Base-by-base conservation (phyloP, 768 basidiomycete genomes). In the Russula compacta region DNA sequence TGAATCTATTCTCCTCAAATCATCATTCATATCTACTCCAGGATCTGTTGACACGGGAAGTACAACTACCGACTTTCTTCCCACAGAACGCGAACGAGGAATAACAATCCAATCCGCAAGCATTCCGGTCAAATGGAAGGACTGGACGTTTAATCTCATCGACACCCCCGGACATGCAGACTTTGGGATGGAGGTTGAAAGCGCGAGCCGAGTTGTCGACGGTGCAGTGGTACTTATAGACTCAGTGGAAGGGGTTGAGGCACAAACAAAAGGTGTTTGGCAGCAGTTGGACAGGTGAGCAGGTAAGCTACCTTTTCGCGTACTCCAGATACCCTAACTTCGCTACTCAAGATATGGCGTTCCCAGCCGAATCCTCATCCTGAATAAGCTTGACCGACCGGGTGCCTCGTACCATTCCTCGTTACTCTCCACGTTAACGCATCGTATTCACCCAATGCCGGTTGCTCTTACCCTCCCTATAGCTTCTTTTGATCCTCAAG, bases 131-230 rank as follows among this genome's bases (percentile, higher is more conserved):
- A 79, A 81, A 69, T 92, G 91, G 91, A 86, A 85, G 70, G 72
- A 85, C 56, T 90, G 88, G 87, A 84, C 80, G 1, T 87, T 89
- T 73, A 95, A 93, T 69, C 80, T 95, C 48, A 85, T 94, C 49
- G 92, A 95, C 68, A 94, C 92, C 3, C 92, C 92, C 15, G 92
- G 92, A 39, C 92, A 95, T 73, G 92, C 90, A 5, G 92, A 95
- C 71, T 95, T 95, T 73, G 92, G 92, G n/a, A 93, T 94, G 91
- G 92, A 95, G 69, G 92, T 95, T 32, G 92, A 94, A 73, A 89
- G 91, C 68, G 92, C 92, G 8, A 93, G 91, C 68, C 83, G 92
- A 33, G 87, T 95, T 15, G 83, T 93, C 4, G 92, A 95, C 64
- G 92, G 92, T 58, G 92, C 91, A 15, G 84, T 95, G 33, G 88